phyloP scores from a whole-genome alignment of 2,329 filamentous ascomycete genomes.

The Scedosporium minutisporum region DNA sequence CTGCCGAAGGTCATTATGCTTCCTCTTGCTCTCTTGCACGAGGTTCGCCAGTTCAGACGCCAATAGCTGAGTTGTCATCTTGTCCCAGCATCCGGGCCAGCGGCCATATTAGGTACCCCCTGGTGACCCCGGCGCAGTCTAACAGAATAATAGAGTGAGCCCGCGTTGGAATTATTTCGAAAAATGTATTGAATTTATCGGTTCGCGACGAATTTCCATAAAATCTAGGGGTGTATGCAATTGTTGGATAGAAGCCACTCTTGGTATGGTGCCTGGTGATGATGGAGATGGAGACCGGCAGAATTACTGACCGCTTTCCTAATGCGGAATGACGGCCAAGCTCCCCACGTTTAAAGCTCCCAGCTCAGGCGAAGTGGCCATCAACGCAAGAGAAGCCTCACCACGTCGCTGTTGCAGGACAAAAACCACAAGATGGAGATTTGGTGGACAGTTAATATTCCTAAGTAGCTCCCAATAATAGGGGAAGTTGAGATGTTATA shows the following conservation, averaged over 20 bases:
- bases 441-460: neutral
- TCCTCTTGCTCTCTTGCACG: slow-evolving; percentile 91
- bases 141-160: neutral
- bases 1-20: slow-evolving; percentile 81
- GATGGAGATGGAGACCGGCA: neutral
- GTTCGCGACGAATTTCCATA: neutral
- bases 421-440: neutral
- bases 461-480: neutral
- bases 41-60: slow-evolving; percentile 81
- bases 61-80: slow-evolving; percentile 86
- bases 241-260: neutral
- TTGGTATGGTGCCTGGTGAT: neutral
- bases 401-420: neutral
- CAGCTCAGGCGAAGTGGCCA: too few species aligned
- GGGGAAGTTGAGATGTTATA: slow-evolving; percentile 7
- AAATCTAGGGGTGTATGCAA: neutral
- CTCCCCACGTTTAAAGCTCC: neutral
- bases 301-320: neutral
- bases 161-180: neutral
- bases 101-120: neutral
- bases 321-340: neutral
- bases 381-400: neutral
- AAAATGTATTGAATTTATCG: neutral
- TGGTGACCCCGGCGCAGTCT: neutral
- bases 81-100: slow-evolving; percentile 19